phyloP scores from a whole-genome alignment of 1,139 yeast genomes.

The Suhomyces terraborum region DNA sequence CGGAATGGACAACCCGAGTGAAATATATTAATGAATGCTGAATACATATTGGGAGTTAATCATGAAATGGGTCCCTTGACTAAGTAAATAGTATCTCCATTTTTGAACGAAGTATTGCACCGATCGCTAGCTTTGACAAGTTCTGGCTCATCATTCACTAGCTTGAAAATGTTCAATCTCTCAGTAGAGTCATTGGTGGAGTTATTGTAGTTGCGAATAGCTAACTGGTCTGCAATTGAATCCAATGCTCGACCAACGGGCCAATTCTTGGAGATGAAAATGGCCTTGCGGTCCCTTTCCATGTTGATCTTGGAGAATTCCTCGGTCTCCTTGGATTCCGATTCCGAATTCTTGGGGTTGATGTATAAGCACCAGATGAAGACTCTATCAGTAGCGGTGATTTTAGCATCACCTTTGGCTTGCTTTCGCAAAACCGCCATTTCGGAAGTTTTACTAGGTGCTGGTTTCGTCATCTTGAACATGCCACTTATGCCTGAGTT shows the following conservation, averaged over 20 bases:
- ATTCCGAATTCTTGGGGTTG: constrained; percentile 32
- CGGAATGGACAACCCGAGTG: constrained; percentile 16
- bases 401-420: constrained; percentile 70
- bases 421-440: constrained; percentile 41
- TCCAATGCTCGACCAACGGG: constrained; percentile 81
- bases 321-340: constrained; percentile 24
- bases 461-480: not conserved
- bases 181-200: constrained; percentile 44
- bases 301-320: constrained; percentile 29
- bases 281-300: constrained; percentile 35
- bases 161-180: constrained; percentile 48
- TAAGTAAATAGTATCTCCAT: constrained; percentile 55
- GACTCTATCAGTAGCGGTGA: constrained; percentile 57
- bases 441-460: constrained; percentile 25
- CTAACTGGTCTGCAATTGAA: constrained; percentile 55
- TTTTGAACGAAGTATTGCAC: constrained; percentile 44
- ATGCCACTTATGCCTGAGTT: not conserved
- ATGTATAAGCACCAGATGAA: constrained; percentile 61
- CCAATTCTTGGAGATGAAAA: constrained; percentile 65
- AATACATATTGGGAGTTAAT: not conserved
- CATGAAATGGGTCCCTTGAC: constrained; percentile 49
- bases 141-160: constrained; percentile 30
- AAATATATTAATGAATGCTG: constrained; percentile 1
- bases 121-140: constrained; percentile 38
- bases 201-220: constrained; percentile 60